Evolutionary conservation across 345 rosid species (phyloP).

Genomic region (Gossypium rotundifolium): DNA sequence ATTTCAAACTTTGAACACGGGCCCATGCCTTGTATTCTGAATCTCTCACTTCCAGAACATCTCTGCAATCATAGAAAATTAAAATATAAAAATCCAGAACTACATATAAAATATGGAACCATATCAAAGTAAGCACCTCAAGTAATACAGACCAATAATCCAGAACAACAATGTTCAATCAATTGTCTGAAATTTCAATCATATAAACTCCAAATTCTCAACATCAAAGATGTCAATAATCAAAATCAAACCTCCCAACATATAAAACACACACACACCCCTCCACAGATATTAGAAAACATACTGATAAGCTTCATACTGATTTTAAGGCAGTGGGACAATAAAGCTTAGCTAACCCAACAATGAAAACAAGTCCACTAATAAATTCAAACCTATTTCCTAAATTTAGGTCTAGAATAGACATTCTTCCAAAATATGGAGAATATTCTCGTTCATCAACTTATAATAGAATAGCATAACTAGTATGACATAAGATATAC

Average conservation of each 20-base stretch:
- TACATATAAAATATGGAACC: not conserved
- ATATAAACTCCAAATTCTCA: not conserved
- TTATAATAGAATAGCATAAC: not conserved
- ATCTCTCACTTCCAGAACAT: conserved; percentile 59
- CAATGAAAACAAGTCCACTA: not conserved
- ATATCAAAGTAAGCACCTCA: not conserved
- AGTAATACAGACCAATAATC: not conserved
- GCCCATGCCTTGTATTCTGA: conserved; percentile 80
- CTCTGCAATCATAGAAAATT: conserved; percentile 41
- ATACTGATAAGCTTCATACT: not conserved
- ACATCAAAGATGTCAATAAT: not conserved
- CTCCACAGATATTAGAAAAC: no score
- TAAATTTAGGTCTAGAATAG: not conserved
- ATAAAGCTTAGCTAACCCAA: not conserved
- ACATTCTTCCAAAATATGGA: not conserved
- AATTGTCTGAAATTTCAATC: not conserved
- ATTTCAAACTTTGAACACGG: conserved; percentile 64
- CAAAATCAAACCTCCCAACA: not conserved
- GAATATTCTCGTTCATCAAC: not conserved
- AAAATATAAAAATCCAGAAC: not conserved
- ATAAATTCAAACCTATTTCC: not conserved
- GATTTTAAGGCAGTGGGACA: not conserved
- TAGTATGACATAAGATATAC: not conserved
- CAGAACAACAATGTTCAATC: not conserved
- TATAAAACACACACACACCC: no score